Conservation (phyloP, 306 rosid genomes). For the Canavalia gladiata region DNA sequence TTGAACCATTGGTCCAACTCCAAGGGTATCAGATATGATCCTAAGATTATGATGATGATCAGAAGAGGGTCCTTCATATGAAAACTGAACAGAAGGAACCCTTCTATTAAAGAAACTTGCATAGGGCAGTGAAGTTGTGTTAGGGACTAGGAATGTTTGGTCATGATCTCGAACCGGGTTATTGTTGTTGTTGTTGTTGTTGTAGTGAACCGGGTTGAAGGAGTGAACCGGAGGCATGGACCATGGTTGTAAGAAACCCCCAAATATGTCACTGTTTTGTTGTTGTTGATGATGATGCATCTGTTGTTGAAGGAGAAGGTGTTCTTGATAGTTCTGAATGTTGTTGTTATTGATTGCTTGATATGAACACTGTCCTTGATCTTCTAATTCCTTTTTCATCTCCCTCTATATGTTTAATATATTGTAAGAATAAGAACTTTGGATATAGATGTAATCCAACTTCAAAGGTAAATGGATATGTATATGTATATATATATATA, state of each 20-base stretch:
- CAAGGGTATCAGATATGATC: slow-evolving; percentile 76
- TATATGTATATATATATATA: not conserved
- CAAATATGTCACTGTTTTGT: slow-evolving; percentile 54
- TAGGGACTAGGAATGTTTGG: slow-evolving; percentile 59
- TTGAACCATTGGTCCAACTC: slow-evolving; percentile 74
- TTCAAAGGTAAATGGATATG: too few species aligned
- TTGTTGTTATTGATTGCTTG: slow-evolving; percentile 59
- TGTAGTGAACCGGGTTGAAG: slow-evolving; percentile 57
- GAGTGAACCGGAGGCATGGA: slow-evolving; percentile 69
- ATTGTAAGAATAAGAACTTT: not conserved
- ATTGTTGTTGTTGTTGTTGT: slow-evolving; percentile 6
- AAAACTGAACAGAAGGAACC: slow-evolving; percentile 75
- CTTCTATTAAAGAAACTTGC: slow-evolving; percentile 68
- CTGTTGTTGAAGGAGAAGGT: slow-evolving; percentile 67
- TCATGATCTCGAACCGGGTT: slow-evolving; percentile 58
- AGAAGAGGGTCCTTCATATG: slow-evolving; percentile 73
- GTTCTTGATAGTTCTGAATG: slow-evolving; percentile 74
- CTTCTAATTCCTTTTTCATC: slow-evolving; percentile 66
- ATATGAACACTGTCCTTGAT: slow-evolving; percentile 76
- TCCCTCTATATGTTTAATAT: slow-evolving; percentile 27
- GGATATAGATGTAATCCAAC: not conserved
- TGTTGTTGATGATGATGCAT: slow-evolving; percentile 56
- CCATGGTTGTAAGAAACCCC: slow-evolving; percentile 73
- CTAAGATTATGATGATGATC: slow-evolving; percentile 66
- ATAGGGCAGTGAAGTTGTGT: slow-evolving; percentile 59